Evolutionary conservation across 805 yeast genomes (phyloP), one percentile per base, ranked within the genome.

Genomic region (Lachancea kluyveri): DNA sequence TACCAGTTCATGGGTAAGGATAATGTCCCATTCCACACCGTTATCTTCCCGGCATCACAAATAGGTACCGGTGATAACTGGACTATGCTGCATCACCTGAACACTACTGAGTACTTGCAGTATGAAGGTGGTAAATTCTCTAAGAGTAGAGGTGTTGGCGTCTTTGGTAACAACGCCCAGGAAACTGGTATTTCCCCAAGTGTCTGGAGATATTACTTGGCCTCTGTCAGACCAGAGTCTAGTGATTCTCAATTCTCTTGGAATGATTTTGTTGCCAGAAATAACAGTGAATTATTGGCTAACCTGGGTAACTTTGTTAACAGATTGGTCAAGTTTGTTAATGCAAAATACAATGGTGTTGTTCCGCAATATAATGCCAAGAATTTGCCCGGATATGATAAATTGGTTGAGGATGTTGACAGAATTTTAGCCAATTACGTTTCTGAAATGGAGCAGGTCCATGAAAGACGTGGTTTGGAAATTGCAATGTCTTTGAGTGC

Each of bases 1-100:
- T 86, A 84, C 59, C 99, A 92, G 67, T 92, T 92, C 60, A 92
- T 92, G 99, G 99, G 99, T 62, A 92, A 92, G 60, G 99, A 92
- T 62, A 92, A 92, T 55, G 96, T 88, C 50, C 96, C 97, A 19
- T 92, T 92, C 85, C 99, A 92, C 58, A 82, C 96, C 1, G 98
- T 92, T 35, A 94, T 92, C 35, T 92, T 90, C 86, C 99, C 99
- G 39, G 79, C 94, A 25, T 65, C 94, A 17, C 81, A 79, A 62
- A 64, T 92, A 26, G 99, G 97, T 59, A 88, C 98, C 11, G 62
- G 70, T 12, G 90, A 90, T 36, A 52, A 68, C 28, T 92, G 97
- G 97, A 87, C 96, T 38, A 79, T 75, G 74, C 69, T 88, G 46
- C 84, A 86, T 52, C 95, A 88, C 60, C 64, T 92, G 46, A 83